Evolutionary conservation across 139 green algal species (phyloP).

Genomic region (Closterium sp.): DNA sequence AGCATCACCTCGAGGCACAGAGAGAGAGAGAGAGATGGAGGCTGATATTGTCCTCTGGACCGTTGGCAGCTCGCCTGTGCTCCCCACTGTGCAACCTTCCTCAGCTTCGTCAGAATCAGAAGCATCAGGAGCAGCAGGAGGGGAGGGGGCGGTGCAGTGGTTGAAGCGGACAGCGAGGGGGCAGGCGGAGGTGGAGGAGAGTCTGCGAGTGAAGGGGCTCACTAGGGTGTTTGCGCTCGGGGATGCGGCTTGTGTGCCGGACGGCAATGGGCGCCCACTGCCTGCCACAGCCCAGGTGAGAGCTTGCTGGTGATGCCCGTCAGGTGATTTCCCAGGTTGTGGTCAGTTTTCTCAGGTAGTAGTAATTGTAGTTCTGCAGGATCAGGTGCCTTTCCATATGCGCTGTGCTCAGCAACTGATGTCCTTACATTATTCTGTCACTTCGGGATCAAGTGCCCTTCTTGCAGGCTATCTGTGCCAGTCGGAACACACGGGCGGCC

Average conservation of each 20-base stretch:
- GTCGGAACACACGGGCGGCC: no score
- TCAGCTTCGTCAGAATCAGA: not conserved
- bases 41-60: not conserved
- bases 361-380: not conserved
- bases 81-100: not conserved
- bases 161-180: slow-evolving; percentile 52
- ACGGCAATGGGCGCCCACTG: not conserved
- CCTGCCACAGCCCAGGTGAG: not conserved
- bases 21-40: not conserved
- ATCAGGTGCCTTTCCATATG: not conserved
- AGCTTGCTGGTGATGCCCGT: not conserved
- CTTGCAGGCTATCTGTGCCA: no score
- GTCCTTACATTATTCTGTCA: no score
- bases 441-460: no score
- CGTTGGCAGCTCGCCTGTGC: not conserved
- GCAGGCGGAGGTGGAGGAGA: slow-evolving; percentile 72
- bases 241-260: slow-evolving; percentile 59
- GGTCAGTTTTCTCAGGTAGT: not conserved
- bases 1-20: not conserved
- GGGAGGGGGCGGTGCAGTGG: not conserved
- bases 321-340: not conserved
- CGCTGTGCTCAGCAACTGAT: no score
- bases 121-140: not conserved
- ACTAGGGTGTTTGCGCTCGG: slow-evolving; percentile 87
- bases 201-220: slow-evolving; percentile 72